Conservation (phyloP, 2,329 filamentous ascomycete genomes). For the Sarocladium brachiariae region DNA sequence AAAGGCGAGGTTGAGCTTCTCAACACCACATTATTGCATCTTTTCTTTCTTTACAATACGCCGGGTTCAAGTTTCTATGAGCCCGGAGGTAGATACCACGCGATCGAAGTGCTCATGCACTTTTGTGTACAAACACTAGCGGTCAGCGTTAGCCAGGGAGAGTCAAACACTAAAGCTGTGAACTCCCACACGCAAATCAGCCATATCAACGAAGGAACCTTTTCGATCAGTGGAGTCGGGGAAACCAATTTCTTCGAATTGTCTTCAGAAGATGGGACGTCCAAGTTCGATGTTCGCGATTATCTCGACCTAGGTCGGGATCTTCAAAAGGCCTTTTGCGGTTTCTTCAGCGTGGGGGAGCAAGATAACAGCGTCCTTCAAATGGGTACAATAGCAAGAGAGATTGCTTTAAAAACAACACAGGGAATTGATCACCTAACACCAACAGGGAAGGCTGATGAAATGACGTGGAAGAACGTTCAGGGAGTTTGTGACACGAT, state of each 20-base stretch:
- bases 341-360: not conserved
- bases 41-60: slow-evolving; percentile 9
- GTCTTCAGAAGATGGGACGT: not conserved
- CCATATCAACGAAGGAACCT: not conserved
- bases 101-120: slow-evolving; percentile 13
- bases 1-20: not conserved
- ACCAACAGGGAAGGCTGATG: not conserved
- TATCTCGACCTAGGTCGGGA: not conserved
- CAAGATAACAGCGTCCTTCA: not conserved
- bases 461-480: slow-evolving; percentile 9
- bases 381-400: not conserved
- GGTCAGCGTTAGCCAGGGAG: slow-evolving; percentile 9
- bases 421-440: not conserved
- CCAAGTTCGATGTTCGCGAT: not conserved
- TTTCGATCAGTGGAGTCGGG: not conserved
- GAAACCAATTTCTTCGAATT: not conserved
- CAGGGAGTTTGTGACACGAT: not conserved
- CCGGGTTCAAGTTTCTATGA: not conserved
- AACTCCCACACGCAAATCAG: not conserved
- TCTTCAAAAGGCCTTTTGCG: slow-evolving; percentile 7
- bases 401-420: slow-evolving; percentile 5
- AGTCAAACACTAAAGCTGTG: not conserved
- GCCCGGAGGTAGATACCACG: slow-evolving; percentile 1
- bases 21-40: slow-evolving; percentile 6
- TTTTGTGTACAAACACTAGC: slow-evolving; percentile 13